A percentile compares a stretch with the other conserved stretches of the same genome.
Evolutionary conservation across 2,329 filamentous ascomycete genomes (phyloP).

Genomic region (Chaetomium olivaceum): DNA sequence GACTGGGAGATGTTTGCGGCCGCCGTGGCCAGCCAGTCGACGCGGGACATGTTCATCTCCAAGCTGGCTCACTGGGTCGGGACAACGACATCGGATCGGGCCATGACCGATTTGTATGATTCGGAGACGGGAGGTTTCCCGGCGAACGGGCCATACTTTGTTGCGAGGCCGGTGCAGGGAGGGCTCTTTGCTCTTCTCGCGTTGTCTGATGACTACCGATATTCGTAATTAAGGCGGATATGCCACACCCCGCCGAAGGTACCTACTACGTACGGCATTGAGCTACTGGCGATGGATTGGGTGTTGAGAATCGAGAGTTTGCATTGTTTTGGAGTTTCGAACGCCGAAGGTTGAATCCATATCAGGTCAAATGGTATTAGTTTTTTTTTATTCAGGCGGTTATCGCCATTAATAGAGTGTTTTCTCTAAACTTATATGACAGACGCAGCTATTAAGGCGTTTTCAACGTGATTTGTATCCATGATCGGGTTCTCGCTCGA

Average conservation of each 20-base stretch:
- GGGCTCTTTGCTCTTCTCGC: constrained; percentile 79
- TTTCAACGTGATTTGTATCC: background rate
- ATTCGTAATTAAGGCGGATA: background rate
- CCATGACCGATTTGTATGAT: constrained; percentile 77
- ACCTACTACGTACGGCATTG: background rate
- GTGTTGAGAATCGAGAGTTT: background rate
- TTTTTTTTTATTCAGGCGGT: background rate
- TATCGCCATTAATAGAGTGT: background rate
- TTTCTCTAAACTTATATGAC: background rate
- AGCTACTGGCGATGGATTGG: background rate
- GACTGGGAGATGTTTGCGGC: constrained; percentile 88
- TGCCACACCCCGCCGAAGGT: background rate
- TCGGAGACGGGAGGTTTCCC: constrained; percentile 68
- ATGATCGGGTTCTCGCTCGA: background rate
- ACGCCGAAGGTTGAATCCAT: background rate
- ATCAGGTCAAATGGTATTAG: background rate
- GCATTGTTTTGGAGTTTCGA: constrained; percentile 17
- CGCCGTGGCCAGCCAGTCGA: constrained; percentile 65
- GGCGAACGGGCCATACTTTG: constrained; percentile 60
- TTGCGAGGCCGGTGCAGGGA: constrained; percentile 76
- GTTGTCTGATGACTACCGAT: constrained; percentile 44
- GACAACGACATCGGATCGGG: constrained; percentile 67
- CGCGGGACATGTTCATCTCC: constrained; percentile 65
- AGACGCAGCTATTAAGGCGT: background rate
- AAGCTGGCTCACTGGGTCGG: constrained; percentile 74